Conservation (phyloP, 2,329 filamentous ascomycete species). For the Fusarium sarcochroum region DNA sequence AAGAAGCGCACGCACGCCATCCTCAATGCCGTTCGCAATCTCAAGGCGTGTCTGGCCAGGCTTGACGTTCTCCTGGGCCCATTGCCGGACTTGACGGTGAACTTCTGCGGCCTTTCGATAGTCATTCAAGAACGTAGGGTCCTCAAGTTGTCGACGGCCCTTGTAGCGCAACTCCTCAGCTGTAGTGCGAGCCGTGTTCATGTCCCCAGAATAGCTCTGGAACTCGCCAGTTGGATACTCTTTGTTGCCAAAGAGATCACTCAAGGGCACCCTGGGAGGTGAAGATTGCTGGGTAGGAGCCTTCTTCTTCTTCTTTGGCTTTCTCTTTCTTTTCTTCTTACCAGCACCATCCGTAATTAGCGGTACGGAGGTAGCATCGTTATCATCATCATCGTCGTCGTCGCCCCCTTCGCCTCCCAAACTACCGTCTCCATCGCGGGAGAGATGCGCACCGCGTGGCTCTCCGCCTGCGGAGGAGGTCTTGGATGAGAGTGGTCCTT, state of each 20-base stretch:
- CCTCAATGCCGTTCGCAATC: slow-evolving; percentile 86
- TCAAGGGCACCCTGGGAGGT: slow-evolving; percentile 53
- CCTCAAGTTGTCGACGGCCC: slow-evolving; percentile 46
- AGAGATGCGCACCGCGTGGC: slow-evolving; percentile 57
- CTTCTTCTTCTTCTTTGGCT: slow-evolving; percentile 49
- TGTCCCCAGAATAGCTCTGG: slow-evolving; percentile 41
- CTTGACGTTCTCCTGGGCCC: slow-evolving; percentile 82
- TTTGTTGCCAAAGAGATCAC: slow-evolving; percentile 49
- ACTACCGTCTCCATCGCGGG: slow-evolving; percentile 59
- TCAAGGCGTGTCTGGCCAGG: slow-evolving; percentile 82
- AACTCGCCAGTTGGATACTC: slow-evolving; percentile 51
- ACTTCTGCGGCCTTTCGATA: slow-evolving; percentile 85
- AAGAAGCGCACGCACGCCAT: slow-evolving; percentile 79
- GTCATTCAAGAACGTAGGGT: slow-evolving; percentile 74
- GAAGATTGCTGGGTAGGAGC: slow-evolving; percentile 48
- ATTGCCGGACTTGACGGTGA: slow-evolving; percentile 85
- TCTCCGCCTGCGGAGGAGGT: slow-evolving; percentile 54
- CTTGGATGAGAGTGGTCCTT: slow-evolving; percentile 36
- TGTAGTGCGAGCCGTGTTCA: slow-evolving; percentile 44
- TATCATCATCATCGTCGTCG: slow-evolving; percentile 50
- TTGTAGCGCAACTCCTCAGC: slow-evolving; percentile 46
- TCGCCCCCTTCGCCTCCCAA: slow-evolving; percentile 53
- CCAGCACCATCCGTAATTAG: slow-evolving; percentile 28
- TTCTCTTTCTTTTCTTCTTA: slow-evolving; percentile 49
- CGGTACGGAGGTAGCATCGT: slow-evolving; percentile 43